Evolutionary conservation across 2,329 filamentous ascomycete genomes (phyloP), one percentile per base, ranked within the genome.

Genomic region (Penicillium griseofulvum): DNA sequence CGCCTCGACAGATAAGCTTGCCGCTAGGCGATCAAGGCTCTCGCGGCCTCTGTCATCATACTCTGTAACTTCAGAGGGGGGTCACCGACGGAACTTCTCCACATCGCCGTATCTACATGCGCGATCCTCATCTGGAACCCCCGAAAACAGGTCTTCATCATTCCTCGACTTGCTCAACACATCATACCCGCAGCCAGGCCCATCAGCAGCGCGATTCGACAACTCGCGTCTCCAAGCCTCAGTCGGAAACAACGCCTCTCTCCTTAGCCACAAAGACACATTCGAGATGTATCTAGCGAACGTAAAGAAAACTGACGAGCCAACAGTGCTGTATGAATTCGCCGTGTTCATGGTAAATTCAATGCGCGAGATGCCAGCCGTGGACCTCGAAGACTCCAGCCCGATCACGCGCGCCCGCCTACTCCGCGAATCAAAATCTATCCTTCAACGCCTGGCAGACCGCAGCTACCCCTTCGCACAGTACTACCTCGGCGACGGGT

Each of bases 271-370:
- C 33, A 90, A 93, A 69, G 92, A 97, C 76, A 99, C 94, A 1
- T 83, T 99, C 46, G 92, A 97, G 52, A 97, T 97, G 93, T 99
- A 99, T 73, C 85, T 93, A 42, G 87, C 88, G 52, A 99, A 97
- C 68, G 90, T 97, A 55, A 97, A 97, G 78, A 99, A 99, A 79
- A 96, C 94, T 3, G 94, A 89, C 59, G 91, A 97, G 72, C 82
- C 87, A 16, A 87, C 89, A 4, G 89, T 96, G 33, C 91, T 97
- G 73, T 97, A 97, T 73, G 94, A 96, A 29, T 97, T 99, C 75
- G 94, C 94, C 2, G 84, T 97, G 36, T 96, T 96, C 72, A 86
- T 99, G 78, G 88, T 97, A 63, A 90, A 92, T 44, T 88, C 91
- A 1, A 92, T 93, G 38, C 88, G 91, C 70, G 90, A 96, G 69